These are phyloP conservation scores for Eucalyptus lansdowneana DNA, from an alignment of 345 rosid species.

Conservation along the genomic window DNA sequence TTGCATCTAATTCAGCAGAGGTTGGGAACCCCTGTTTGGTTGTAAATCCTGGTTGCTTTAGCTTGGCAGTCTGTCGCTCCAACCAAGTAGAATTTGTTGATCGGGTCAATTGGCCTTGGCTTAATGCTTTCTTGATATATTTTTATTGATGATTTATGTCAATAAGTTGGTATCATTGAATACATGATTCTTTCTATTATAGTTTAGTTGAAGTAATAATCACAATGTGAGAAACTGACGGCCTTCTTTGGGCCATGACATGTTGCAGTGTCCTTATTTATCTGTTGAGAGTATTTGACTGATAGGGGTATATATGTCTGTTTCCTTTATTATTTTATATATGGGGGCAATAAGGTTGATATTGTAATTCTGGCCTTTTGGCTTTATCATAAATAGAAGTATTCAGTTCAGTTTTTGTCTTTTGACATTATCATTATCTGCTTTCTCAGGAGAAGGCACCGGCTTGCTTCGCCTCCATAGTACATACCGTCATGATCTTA, in stretches of 20 bases:
- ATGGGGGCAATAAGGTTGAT: no score
- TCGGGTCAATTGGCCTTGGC: background rate
- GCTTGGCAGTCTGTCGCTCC: background rate
- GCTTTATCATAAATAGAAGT: no score
- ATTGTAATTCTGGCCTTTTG: no score
- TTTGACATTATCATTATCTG: background rate
- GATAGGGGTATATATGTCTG: no score
- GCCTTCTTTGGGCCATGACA: background rate
- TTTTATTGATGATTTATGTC: background rate
- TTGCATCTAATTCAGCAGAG: background rate
- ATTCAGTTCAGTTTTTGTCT: no score
- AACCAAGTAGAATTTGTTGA: background rate
- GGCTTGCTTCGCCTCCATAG: constrained; percentile 98
- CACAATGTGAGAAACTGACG: background rate
- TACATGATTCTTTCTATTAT: background rate
- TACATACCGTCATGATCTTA: constrained; percentile 97
- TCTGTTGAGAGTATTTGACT: no score
- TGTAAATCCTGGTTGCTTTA: background rate
- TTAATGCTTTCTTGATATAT: background rate
- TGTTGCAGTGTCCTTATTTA: background rate
- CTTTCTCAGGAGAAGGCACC: constrained; percentile 86
- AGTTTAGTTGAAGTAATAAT: background rate
- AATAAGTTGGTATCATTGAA: background rate
- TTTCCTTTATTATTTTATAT: no score
- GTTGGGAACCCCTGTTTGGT: background rate